Conservation (phyloP, 116 monocot species). For the Dioscorea cayenensis region DNA sequence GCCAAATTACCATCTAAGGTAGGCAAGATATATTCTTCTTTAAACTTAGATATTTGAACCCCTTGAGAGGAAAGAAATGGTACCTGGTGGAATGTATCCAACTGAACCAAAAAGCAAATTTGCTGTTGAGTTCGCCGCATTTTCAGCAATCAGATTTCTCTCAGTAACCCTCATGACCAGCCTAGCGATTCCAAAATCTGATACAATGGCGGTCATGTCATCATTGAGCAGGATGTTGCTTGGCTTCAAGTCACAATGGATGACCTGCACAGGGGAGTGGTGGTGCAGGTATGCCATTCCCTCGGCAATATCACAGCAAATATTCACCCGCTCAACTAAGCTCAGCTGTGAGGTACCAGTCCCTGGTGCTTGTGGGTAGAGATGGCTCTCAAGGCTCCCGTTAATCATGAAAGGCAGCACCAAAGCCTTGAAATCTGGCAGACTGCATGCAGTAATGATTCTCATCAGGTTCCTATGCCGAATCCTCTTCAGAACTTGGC, state of each 20-base stretch:
- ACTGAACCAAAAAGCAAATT: conserved; percentile 40
- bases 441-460: conserved; percentile 68
- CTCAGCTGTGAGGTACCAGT: conserved; percentile 7
- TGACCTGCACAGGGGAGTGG: conserved; percentile 42
- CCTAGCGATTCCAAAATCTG: conserved; percentile 67
- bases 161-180: conserved; percentile 18
- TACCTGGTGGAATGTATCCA: conserved; percentile 67
- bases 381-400: conserved; percentile 62
- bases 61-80: not conserved
- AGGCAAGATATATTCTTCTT: too few relatives aligned
- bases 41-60: not conserved
- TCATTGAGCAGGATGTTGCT: conserved; percentile 81
- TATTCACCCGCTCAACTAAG: conserved; percentile 37
- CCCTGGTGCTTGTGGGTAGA: conserved; percentile 13
- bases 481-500: conserved; percentile 50
- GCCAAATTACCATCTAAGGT: too few relatives aligned
- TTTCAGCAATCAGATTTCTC: not conserved
- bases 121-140: conserved; percentile 7
- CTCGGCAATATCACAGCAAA: conserved; percentile 53
- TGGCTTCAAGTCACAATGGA: conserved; percentile 83
- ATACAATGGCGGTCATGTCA: conserved; percentile 64
- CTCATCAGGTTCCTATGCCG: conserved; percentile 64
- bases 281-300: conserved; percentile 82
- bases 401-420: conserved; percentile 76
- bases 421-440: conserved; percentile 68